Percentiles rank a stretch among this genome's conserved stretches.
Conservation (phyloP, 768 basidiomycete genomes). For the Trametes cingulata region DNA sequence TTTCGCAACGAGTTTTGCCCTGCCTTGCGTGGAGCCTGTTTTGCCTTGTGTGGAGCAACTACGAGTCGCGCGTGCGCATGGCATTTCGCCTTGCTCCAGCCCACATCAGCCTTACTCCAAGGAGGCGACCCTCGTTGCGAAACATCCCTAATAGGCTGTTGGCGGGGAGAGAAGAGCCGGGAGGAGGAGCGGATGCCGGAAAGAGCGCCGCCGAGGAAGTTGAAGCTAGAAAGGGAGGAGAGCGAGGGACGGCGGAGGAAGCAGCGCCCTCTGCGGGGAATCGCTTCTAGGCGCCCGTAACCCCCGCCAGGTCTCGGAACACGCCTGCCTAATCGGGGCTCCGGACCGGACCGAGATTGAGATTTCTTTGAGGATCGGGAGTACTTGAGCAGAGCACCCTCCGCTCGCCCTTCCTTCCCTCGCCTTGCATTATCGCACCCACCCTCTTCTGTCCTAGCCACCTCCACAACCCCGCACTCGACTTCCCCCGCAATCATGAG, state of each 20-base stretch:
- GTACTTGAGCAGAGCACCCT: conserved; percentile 9
- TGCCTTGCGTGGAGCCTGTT: too few species aligned
- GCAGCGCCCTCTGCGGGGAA: conserved; percentile 1
- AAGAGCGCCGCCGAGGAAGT: neutral
- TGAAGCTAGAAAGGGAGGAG: neutral
- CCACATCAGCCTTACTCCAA: too few species aligned
- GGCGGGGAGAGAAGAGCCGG: neutral
- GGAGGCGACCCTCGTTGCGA: too few species aligned
- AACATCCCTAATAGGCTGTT: too few species aligned
- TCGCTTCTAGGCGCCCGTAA: conserved; percentile 5
- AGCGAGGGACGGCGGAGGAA: neutral
- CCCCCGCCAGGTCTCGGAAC: conserved; percentile 6
- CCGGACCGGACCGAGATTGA: conserved; percentile 20
- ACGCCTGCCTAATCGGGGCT: conserved; percentile 2
- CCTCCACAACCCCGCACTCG: conserved; percentile 1
- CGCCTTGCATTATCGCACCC: conserved; percentile 7
- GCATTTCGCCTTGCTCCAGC: too few species aligned
- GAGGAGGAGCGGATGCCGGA: neutral
- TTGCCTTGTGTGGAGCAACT: too few species aligned
- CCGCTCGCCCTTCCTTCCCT: neutral
- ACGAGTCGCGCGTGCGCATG: too few species aligned
- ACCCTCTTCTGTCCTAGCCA: neutral
- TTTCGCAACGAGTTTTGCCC: too few species aligned
- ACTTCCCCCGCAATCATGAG: conserved; percentile 36
- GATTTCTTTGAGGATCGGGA: conserved; percentile 15